Base-by-base conservation (phyloP, 768 basidiomycete genomes). In the Trametes meyenii region DNA sequence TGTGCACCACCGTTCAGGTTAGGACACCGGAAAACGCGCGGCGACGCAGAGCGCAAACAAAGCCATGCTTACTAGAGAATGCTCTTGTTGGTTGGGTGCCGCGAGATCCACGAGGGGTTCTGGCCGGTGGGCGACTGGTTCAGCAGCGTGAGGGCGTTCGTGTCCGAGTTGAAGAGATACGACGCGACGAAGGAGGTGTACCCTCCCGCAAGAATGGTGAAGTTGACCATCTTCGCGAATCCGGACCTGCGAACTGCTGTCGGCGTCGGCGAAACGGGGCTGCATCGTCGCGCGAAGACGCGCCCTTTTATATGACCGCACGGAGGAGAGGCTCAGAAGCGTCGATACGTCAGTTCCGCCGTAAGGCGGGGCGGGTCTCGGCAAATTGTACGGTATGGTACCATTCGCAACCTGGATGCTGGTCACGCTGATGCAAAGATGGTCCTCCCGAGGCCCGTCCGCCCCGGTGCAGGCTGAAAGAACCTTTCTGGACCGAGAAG, bases 191-290 rank as follows among this genome's bases (percentile, higher is more conserved):
- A 86, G 60, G 82, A 72, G 23, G 75, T 72, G 68, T 83, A 89
- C 16, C 87, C 87, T 36, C 88, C 87, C 33, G 88, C 88, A 38
- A 89, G 78, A 62, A 90, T 86, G 4, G 78, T 86, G 68, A 86
- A 84, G 56, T 83, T 79, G 66, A 89, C 87, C 88, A 89, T 89
- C 11, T 19, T 4, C 17, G 35, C 33, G 4, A 4, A 3, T 33
- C 29, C 29, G 29, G 29, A 3, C 29, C 29, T 33, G 29, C 29
- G 29, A 33, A 8, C 29, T 33, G 8, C 29, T 33, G 29, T 33
- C 29, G 29, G 29, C 29, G 29, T 3, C 29, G 29, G 29, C 29
- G 29, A 33, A 33, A 33, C 29, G 29, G 29, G 29, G 29, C 29
- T 33, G 29, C 29, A 33, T 33, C 29, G 4, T 33, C 29, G 29